These are phyloP conservation scores for Polymyxa betae DNA, from an alignment of 208 protist species.

Conservation along the genomic window DNA sequence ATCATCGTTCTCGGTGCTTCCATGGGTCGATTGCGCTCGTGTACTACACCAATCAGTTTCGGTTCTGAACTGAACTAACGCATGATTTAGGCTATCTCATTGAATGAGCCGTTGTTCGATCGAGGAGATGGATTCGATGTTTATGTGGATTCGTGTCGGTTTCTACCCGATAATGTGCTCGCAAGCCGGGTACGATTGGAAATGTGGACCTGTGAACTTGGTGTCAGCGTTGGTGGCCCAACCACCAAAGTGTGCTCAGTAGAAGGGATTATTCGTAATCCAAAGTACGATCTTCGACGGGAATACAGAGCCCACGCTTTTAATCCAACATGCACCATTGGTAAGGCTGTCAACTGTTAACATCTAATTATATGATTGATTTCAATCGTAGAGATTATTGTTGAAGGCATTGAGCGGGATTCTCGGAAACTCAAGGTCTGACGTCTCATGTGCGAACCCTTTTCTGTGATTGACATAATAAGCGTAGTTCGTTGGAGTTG, in stretches of 20 bases:
- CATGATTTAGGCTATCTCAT: not conserved
- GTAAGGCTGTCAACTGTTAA: not conserved
- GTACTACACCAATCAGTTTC: not conserved
- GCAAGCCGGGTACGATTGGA: not conserved
- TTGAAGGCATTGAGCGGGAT: slow-evolving; percentile 28
- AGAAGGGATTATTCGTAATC: not conserved
- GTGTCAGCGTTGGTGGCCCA: not conserved
- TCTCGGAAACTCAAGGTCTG: not conserved
- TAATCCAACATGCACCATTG: slow-evolving; percentile 28
- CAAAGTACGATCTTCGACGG: not conserved
- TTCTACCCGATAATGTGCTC: slow-evolving; percentile 21
- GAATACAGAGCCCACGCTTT: slow-evolving; percentile 1
- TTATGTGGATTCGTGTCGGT: slow-evolving; percentile 25
- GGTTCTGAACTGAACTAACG: not conserved
- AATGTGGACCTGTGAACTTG: not conserved
- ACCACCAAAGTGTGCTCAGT: not conserved
- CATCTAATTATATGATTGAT: not conserved
- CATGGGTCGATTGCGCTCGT: not conserved
- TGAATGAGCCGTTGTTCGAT: not conserved
- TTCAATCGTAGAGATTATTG: not conserved
- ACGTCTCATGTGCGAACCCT: not conserved
- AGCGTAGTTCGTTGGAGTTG: slow-evolving; percentile 2
- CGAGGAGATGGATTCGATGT: slow-evolving; percentile 22
- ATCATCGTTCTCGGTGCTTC: not conserved
- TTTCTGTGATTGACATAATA: not conserved